phyloP scores from a whole-genome alignment of 2,329 filamentous ascomycete genomes.

The Monilinia fructicola region DNA sequence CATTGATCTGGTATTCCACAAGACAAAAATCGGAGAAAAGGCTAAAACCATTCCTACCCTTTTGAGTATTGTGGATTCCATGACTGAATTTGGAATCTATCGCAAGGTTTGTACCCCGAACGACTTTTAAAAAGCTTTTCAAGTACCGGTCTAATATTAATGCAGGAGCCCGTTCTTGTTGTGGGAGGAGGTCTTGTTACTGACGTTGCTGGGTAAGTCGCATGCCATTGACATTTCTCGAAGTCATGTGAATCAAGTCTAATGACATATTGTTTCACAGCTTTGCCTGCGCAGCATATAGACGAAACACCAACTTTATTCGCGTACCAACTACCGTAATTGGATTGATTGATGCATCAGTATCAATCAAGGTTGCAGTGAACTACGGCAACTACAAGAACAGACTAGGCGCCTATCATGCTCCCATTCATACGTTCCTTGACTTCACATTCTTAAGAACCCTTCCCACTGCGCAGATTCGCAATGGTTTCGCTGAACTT shows the following conservation, averaged over 20 bases:
- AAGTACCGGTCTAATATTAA: constrained; percentile 22
- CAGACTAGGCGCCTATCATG: constrained; percentile 70
- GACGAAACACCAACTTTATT: constrained; percentile 72
- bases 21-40: constrained; percentile 74
- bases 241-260: constrained; percentile 23
- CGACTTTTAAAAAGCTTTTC: not conserved
- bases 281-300: constrained; percentile 70
- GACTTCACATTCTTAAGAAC: constrained; percentile 72
- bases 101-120: constrained; percentile 50
- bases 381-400: constrained; percentile 79
- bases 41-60: constrained; percentile 72
- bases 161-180: constrained; percentile 62
- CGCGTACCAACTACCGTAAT: constrained; percentile 74
- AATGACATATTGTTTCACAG: constrained; percentile 43
- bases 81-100: constrained; percentile 71
- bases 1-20: constrained; percentile 63
- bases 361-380: constrained; percentile 76
- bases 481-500: constrained; percentile 72
- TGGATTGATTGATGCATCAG: constrained; percentile 71
- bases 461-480: constrained; percentile 64
- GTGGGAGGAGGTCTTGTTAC: constrained; percentile 70
- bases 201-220: constrained; percentile 67
- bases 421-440: constrained; percentile 69
- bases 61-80: constrained; percentile 68
- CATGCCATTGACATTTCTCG: constrained; percentile 18